Evolutionary conservation across 148 eudicot genomes (phyloP).

Genomic region (Drosera capensis): DNA sequence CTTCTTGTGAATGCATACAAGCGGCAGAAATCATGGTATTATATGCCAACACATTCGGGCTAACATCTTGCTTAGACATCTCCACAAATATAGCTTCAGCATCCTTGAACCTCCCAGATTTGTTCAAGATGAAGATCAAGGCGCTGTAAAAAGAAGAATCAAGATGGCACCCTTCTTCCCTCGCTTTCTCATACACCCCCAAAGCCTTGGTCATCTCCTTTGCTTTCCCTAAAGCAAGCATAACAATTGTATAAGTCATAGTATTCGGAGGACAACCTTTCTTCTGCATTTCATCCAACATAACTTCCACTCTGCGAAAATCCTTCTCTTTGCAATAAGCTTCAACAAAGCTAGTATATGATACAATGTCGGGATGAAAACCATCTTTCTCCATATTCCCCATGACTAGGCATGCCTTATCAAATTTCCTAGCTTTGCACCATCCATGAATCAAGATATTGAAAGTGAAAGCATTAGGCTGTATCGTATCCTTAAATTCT

Average conservation of each 20-base stretch:
- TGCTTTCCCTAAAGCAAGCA: conserved; percentile 61
- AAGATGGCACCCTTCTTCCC: conserved; percentile 33
- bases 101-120: conserved; percentile 61
- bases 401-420: conserved; percentile 30
- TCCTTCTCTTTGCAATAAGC: conserved; percentile 44
- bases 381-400: conserved; percentile 51
- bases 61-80: conserved; percentile 39
- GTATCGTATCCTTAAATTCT: conserved; percentile 32
- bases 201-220: conserved; percentile 47
- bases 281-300: conserved; percentile 51
- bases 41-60: conserved; percentile 41
- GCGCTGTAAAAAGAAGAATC: conserved; percentile 53
- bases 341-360: conserved; percentile 55
- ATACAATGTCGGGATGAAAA: conserved; percentile 29
- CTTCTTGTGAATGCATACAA: conserved; percentile 42
- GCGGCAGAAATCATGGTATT: conserved; percentile 51
- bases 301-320: conserved; percentile 45
- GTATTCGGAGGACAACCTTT: conserved; percentile 49
- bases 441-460: conserved; percentile 71
- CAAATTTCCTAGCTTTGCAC: conserved; percentile 48
- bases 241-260: conserved; percentile 60
- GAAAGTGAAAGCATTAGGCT: conserved; percentile 30
- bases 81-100: conserved; percentile 50
- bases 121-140: conserved; percentile 30
- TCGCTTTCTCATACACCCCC: conserved; percentile 53